Conservation (phyloP, 805 yeast genomes). For the Saccharomycopsis capsularis region DNA sequence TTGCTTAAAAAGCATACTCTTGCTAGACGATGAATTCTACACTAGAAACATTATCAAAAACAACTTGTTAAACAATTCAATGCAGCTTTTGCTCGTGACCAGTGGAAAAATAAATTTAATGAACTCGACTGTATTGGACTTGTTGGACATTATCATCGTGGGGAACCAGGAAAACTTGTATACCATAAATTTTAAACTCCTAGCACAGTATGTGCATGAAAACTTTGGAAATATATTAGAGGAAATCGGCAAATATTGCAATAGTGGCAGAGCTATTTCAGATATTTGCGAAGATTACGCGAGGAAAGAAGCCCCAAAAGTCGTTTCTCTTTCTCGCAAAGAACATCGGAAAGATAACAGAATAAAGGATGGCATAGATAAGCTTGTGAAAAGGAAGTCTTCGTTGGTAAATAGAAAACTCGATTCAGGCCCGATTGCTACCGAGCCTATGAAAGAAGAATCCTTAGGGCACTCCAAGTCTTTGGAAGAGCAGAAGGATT, state of each 20-base stretch:
- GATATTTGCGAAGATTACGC: slow-evolving; percentile 2
- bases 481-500: neutral
- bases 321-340: too few species aligned
- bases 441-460: neutral
- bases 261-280: slow-evolving; percentile 11
- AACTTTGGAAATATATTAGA: neutral
- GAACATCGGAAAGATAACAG: too few species aligned
- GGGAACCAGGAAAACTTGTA: slow-evolving; percentile 11
- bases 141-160: slow-evolving; percentile 41
- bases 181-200: slow-evolving; percentile 3
- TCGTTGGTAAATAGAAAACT: neutral
- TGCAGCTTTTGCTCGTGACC: slow-evolving; percentile 46
- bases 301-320: neutral
- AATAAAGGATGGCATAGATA: neutral
- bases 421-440: neutral
- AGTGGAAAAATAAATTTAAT: slow-evolving; percentile 49
- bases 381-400: neutral
- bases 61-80: slow-evolving; percentile 39
- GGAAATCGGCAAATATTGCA: neutral
- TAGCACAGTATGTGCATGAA: slow-evolving; percentile 4
- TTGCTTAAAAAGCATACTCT: slow-evolving; percentile 56
- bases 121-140: slow-evolving; percentile 69
- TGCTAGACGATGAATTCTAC: slow-evolving; percentile 56
- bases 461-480: neutral
- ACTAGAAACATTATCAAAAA: slow-evolving; percentile 49